Base-by-base conservation (phyloP, 805 yeast species). In the Kazachstania psychrophila region DNA sequence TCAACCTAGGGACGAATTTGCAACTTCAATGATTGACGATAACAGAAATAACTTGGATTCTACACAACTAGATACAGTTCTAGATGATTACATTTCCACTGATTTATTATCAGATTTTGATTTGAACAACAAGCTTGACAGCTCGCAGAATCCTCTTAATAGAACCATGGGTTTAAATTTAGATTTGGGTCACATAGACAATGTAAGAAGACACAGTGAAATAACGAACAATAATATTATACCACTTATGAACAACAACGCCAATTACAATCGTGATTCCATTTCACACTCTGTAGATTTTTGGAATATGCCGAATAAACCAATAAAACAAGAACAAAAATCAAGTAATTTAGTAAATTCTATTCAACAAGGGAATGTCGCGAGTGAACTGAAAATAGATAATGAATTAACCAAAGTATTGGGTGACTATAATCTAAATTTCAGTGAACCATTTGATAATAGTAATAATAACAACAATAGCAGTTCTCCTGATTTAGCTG, bases 241-340 rank as follows among this genome's bases (percentile, higher is more conserved):
- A 4, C 37, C 35, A 12, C 9, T 15, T 9, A 34, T 30, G 32
- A 34, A 46, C 1, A 41, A 47, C 2, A 45, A n/a, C n/a, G n/a
- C n/a, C n/a, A n/a, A n/a, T n/a, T n/a, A 40, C 16, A 39, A 46
- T 4, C 42, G 60, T 16, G 48, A 47, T n/a, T 54, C 60, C 9
- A 55, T 56, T 15, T 56, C 61, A 12, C 50, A 54, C 28, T 37
- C 44, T 15, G 37, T 50, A 9, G 56, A 56, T 38, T 45, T 50
- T 28, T 54, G 60, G 60, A 52, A 50, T 31, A 12, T 36, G 17
- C 17, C 12, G 3, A 20, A 19, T 9, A 17, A 15, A 6, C 15
- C 6, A 38, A 34, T 24, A n/a, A 14, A 17, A 18, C 20, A 20
- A 13, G 7, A 15, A 15, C 3, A 6, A 15, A 7, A n/a, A 8